Percentiles rank a stretch among this genome's conserved stretches.
Conservation (phyloP, 2,329 filamentous ascomycete species). For the Colletotrichum horii region DNA sequence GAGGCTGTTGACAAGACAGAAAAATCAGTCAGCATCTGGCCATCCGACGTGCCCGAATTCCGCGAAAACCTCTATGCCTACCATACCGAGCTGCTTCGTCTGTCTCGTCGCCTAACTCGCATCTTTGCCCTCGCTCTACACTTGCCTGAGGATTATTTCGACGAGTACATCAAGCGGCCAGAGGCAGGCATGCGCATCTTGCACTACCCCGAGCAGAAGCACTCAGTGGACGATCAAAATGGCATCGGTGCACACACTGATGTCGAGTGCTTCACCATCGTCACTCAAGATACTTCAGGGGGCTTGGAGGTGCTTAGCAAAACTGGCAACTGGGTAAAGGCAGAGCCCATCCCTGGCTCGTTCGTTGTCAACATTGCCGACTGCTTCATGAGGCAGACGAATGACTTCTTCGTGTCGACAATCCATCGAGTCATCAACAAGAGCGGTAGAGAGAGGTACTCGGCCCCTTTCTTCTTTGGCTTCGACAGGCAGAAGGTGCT, state of each 20-base stretch:
- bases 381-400: slow-evolving; percentile 45
- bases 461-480: slow-evolving; percentile 45
- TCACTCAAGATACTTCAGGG: slow-evolving; percentile 47
- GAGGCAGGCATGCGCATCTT: slow-evolving; percentile 39
- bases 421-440: slow-evolving; percentile 44
- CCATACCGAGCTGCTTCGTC: slow-evolving; percentile 36
- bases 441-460: slow-evolving; percentile 40
- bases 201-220: slow-evolving; percentile 43
- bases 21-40: slow-evolving; percentile 32
- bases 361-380: slow-evolving; percentile 53
- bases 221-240: slow-evolving; percentile 24
- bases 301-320: slow-evolving; percentile 52
- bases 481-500: slow-evolving; percentile 25
- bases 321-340: slow-evolving; percentile 48
- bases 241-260: slow-evolving; percentile 53
- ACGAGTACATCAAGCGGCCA: slow-evolving; percentile 34
- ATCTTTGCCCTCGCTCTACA: slow-evolving; percentile 45
- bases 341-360: slow-evolving; percentile 44
- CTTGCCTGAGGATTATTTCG: slow-evolving; percentile 44
- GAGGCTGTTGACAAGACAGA: slow-evolving; percentile 30
- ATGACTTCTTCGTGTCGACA: slow-evolving; percentile 46
- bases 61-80: slow-evolving; percentile 38
- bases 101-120: slow-evolving; percentile 41
- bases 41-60: slow-evolving; percentile 36
- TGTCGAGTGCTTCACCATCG: slow-evolving; percentile 52